Base-by-base conservation (phyloP, 164 flowering plant species). In the Liriodendron chinense region DNA sequence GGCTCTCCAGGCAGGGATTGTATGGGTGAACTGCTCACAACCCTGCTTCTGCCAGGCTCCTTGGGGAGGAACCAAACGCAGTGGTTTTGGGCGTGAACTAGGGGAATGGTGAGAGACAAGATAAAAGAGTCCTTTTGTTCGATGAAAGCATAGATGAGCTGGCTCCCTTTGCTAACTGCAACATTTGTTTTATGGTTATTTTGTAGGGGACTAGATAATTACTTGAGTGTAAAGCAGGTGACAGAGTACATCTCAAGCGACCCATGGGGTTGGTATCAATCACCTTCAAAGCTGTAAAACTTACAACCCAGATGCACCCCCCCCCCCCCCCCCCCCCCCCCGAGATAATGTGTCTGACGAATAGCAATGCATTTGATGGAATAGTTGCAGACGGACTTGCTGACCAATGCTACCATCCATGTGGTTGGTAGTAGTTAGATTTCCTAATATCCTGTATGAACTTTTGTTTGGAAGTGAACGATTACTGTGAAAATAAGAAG, bases 11-110 rank as follows among this genome's bases (percentile, higher is more conserved):
- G 85, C 90, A 8, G 98, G 99, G n/a, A 87, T 94, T 77, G 97
- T 94, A 1, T 96, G 99, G 98, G 87, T 96, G 75, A 96, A 96
- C 82, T 96, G 99, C 83, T 92, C 99, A 65, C 98, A 96, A 81
- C 99, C 99, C 18, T 89, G 92, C 91, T 96, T 96, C 87, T 82
- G 84, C 78, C 98, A 96, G 81, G 98, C 97, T 72, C 99, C 99
- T 57, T 96, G 99, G 99, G 99, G 99, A 76, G 98, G 99, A 77
- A 88, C 74, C 75, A 96, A 94, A 75, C 95, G 93, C 16, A 96
- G 99, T 79, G 99, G 98, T 69, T 96, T 94, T 79, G 99, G 99
- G 1, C 98, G 98, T 59, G 99, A 96, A 75, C 83, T 94, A 26
- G 99, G 99, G 16, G 94, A 92, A 92, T 90, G 98, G 99, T 96